Conservation (phyloP, 2,329 filamentous ascomycete species). For the Helminthosporium solani region DNA sequence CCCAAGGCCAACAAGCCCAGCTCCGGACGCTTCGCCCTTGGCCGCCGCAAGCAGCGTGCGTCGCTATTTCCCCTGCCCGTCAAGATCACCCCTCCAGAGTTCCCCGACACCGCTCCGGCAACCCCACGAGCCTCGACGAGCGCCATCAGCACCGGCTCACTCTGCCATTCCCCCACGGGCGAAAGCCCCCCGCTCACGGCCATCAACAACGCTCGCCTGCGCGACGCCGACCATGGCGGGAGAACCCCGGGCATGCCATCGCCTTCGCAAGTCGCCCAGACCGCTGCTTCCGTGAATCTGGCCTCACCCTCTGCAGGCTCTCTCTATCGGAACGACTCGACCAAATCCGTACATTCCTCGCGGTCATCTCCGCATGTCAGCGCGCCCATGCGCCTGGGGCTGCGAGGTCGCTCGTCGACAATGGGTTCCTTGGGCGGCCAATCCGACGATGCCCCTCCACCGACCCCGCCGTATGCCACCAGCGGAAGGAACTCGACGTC, state of each 20-base stretch:
- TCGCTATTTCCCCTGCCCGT: slow-evolving; percentile 88
- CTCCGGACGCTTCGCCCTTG: slow-evolving; percentile 70
- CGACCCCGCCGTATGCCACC: slow-evolving; percentile 49
- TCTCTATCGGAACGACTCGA: slow-evolving; percentile 62
- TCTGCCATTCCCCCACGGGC: slow-evolving; percentile 36
- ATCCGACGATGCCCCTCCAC: slow-evolving; percentile 69
- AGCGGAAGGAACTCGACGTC: slow-evolving; percentile 74
- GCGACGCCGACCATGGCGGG: slow-evolving; percentile 23
- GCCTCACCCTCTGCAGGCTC: slow-evolving; percentile 46
- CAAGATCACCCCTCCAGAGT: slow-evolving; percentile 58
- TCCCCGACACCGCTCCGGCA: slow-evolving; percentile 47
- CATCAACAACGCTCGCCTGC: slow-evolving; percentile 24
- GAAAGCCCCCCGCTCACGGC: slow-evolving; percentile 46
- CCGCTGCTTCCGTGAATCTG: slow-evolving; percentile 49
- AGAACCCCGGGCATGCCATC: slow-evolving; percentile 47
- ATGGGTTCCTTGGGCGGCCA: slow-evolving; percentile 77
- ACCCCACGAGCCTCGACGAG: slow-evolving; percentile 47
- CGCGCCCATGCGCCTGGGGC: slow-evolving; percentile 58
- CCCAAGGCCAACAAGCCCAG: slow-evolving; percentile 55
- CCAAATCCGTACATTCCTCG: slow-evolving; percentile 65
- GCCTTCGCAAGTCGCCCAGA: slow-evolving; percentile 55
- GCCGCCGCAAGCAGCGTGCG: slow-evolving; percentile 68
- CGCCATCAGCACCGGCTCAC: slow-evolving; percentile 36
- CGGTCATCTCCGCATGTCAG: slow-evolving; percentile 58
- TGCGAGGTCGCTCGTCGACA: slow-evolving; percentile 82